These are phyloP conservation scores for Hyaloscypha finlandica DNA, from an alignment of 495 filamentous ascomycete species.

Conservation along the genomic window DNA sequence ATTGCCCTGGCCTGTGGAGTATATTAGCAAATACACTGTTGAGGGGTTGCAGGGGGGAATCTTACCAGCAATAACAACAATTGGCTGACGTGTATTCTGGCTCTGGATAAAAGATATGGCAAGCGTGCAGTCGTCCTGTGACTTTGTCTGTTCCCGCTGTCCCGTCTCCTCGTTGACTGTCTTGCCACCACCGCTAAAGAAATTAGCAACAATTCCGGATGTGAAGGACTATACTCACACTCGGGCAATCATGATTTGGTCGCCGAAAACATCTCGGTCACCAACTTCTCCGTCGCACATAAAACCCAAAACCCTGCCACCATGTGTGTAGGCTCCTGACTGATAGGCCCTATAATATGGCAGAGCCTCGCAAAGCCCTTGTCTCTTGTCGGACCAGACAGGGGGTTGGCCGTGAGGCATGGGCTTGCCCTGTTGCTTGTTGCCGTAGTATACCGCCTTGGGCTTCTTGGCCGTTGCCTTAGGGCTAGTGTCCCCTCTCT, in stretches of 20 bases:
- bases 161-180: conserved; percentile 39
- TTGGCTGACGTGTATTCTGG: conserved; percentile 39
- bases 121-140: conserved; percentile 39
- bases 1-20: conserved; percentile 52
- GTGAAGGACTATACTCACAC: conserved; percentile 48
- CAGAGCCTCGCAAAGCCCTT: conserved; percentile 66
- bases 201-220: conserved; percentile 27
- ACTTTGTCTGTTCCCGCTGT: conserved; percentile 39
- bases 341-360: conserved; percentile 67
- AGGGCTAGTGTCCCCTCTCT: too few relatives aligned
- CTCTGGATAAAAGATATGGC: conserved; percentile 43
- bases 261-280: conserved; percentile 58
- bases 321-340: conserved; percentile 54
- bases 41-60: not conserved
- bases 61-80: conserved; percentile 63
- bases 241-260: conserved; percentile 66
- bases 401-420: conserved; percentile 47
- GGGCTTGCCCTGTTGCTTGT: conserved; percentile 31
- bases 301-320: conserved; percentile 54
- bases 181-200: conserved; percentile 57
- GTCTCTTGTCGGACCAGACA: conserved; percentile 62
- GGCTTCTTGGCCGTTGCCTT: not conserved
- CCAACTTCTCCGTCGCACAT: conserved; percentile 62
- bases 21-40: conserved; percentile 9
- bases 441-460: not conserved